Conservation (phyloP, 140 eudicot species). For the Oenanthe javanica region DNA sequence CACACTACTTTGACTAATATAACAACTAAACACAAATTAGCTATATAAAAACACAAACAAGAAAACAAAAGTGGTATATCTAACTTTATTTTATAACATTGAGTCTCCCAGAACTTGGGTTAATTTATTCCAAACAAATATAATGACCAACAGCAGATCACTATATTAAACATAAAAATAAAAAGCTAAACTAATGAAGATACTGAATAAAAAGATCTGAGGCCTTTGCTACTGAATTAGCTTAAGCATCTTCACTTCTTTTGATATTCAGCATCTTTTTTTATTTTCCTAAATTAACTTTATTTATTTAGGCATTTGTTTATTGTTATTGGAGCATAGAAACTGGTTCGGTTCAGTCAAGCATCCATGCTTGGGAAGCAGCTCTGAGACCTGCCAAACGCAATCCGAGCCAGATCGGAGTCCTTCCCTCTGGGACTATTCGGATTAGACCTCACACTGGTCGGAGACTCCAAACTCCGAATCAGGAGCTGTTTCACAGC, state of each 20-base stretch:
- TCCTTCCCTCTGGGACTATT: slow-evolving; percentile 12
- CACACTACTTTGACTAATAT: not conserved
- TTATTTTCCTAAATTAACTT: not conserved
- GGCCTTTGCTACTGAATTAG: not conserved
- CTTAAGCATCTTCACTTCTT: not conserved
- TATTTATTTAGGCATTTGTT: not conserved
- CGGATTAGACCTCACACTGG: not conserved
- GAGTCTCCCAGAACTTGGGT: not conserved
- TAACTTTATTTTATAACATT: no score
- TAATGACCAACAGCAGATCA: not conserved
- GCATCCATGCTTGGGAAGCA: slow-evolving; percentile 15
- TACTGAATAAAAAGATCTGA: not conserved
- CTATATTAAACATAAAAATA: no score
- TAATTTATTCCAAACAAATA: not conserved
- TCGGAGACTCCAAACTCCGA: slow-evolving; percentile 33
- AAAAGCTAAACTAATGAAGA: not conserved
- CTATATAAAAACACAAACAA: no score
- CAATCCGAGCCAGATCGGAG: not conserved
- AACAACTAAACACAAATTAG: no score
- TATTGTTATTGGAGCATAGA: not conserved
- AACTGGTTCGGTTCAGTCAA: not conserved
- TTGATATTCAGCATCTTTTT: not conserved
- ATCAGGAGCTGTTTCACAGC: slow-evolving; percentile 34
- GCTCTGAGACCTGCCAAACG: slow-evolving; percentile 18
- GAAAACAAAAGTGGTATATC: not conserved